Conservation (phyloP, 805 yeast genomes). For the Komagataella ulmi region DNA sequence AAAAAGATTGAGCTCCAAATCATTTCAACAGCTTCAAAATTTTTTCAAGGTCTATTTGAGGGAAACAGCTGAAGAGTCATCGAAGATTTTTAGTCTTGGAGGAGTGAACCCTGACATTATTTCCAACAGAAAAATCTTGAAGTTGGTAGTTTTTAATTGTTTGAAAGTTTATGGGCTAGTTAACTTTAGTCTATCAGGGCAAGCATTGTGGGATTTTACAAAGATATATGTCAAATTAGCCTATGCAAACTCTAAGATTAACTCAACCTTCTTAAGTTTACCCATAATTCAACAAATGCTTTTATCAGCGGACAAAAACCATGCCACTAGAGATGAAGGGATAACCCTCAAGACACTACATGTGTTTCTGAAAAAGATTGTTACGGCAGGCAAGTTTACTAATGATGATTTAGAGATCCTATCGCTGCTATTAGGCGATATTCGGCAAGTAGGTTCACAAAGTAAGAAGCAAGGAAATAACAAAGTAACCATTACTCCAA, state of each 20-base stretch:
- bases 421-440: constrained; percentile 30
- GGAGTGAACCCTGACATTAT: constrained; percentile 58
- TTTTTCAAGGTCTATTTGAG: constrained; percentile 44
- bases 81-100: constrained; percentile 55
- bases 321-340: neutral
- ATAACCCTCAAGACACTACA: constrained; percentile 27
- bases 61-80: constrained; percentile 50
- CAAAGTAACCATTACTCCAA: neutral
- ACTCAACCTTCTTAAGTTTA: constrained; percentile 16
- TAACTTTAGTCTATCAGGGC: constrained; percentile 44
- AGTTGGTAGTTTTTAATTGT: constrained; percentile 35
- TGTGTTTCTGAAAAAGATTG: constrained; percentile 30
- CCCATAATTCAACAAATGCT: constrained; percentile 35
- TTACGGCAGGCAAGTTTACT: constrained; percentile 33
- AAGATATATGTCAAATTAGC: constrained; percentile 33
- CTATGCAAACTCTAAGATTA: constrained; percentile 11
- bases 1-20: constrained; percentile 29
- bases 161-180: constrained; percentile 39
- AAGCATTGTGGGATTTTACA: constrained; percentile 51
- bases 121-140: constrained; percentile 32
- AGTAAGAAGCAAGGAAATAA: neutral
- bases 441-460: constrained; percentile 7
- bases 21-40: constrained; percentile 42
- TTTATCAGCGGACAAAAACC: constrained; percentile 27
- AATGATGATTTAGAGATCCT: constrained; percentile 31